Percentiles rank a stretch among this genome's conserved stretches.
Conservation (phyloP, 495 filamentous ascomycete genomes). For the Hypoxylon intermedium region DNA sequence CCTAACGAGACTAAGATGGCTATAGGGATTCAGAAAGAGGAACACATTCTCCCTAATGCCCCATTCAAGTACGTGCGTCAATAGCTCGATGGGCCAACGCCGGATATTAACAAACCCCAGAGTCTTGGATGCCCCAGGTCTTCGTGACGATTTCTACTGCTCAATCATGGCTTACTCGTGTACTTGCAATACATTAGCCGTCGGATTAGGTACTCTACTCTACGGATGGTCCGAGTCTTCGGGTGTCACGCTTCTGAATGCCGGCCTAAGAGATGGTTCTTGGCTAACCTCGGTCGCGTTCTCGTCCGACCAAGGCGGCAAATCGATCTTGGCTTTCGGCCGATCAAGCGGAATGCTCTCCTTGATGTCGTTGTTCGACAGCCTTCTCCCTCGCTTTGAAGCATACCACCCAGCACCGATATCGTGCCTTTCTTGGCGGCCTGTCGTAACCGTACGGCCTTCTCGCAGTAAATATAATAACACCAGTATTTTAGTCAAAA, state of each 20-base stretch:
- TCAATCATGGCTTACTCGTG: constrained; percentile 85
- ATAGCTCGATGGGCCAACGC: background rate
- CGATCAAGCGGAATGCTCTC: constrained; percentile 69
- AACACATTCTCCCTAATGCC: constrained; percentile 64
- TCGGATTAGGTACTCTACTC: constrained; percentile 78
- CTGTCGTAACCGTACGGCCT: constrained; percentile 52
- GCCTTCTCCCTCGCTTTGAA: constrained; percentile 69
- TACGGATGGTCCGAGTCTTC: constrained; percentile 86
- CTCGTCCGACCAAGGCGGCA: constrained; percentile 77
- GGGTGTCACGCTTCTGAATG: constrained; percentile 56
- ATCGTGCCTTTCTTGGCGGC: constrained; percentile 77
- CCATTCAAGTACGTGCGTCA: constrained; percentile 75
- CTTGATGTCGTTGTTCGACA: constrained; percentile 60
- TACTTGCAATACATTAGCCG: constrained; percentile 76
- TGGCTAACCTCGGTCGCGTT: constrained; percentile 85
- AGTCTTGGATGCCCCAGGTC: constrained; percentile 85
- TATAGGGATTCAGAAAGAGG: constrained; percentile 24
- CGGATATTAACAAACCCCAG: constrained; percentile 36
- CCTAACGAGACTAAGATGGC: background rate
- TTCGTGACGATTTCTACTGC: constrained; percentile 96
- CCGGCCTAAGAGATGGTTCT: constrained; percentile 45
- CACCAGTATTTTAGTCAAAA: constrained; percentile 52
- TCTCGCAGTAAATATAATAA: constrained; percentile 46
- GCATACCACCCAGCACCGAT: constrained; percentile 71
- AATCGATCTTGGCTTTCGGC: constrained; percentile 84